phyloP scores from a whole-genome alignment of 352 stramenopile genomes.

The Lagenidium sp. region DNA sequence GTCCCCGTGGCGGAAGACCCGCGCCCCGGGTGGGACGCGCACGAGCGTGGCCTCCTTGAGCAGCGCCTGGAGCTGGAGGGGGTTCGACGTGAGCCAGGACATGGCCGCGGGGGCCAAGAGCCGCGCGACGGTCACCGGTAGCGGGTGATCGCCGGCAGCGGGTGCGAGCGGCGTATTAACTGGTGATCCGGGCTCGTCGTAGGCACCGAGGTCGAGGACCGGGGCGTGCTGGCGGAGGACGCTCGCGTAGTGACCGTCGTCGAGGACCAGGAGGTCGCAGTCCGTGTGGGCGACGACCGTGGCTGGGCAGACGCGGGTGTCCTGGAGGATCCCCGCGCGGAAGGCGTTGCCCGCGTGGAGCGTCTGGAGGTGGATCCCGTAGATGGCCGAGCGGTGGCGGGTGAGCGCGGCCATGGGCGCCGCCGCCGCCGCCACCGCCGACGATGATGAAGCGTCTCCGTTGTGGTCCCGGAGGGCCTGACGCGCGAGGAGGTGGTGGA shows the following conservation, averaged over 20 bases:
- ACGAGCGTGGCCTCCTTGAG: conserved; percentile 21
- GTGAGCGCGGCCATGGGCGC: conserved; percentile 4
- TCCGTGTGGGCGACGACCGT: conserved; percentile 46
- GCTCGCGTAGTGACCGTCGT: conserved; percentile 28
- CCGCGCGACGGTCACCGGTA: background rate
- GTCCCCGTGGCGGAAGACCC: conserved; percentile 28
- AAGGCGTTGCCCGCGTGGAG: conserved; percentile 41
- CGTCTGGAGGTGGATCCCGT: conserved; percentile 51
- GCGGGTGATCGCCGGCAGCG: background rate
- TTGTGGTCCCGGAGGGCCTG: background rate
- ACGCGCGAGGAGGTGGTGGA: conserved; percentile 16
- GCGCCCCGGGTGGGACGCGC: conserved; percentile 24
- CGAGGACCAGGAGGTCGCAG: conserved; percentile 38
- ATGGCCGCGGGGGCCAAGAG: background rate
- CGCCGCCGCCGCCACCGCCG: background rate
- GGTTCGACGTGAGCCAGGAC: background rate
- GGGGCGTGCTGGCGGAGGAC: conserved; percentile 27
- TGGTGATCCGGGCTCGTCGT: background rate
- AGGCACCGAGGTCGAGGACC: conserved; percentile 20
- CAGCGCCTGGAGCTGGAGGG: conserved; percentile 22
- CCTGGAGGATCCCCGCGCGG: conserved; percentile 37
- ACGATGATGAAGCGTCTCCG: background rate
- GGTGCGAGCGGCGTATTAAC: background rate
- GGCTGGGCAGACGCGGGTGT: conserved; percentile 26
- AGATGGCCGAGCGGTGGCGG: conserved; percentile 26